phyloP scores from a whole-genome alignment of 1,139 yeast species.

The Pichia sp. region DNA sequence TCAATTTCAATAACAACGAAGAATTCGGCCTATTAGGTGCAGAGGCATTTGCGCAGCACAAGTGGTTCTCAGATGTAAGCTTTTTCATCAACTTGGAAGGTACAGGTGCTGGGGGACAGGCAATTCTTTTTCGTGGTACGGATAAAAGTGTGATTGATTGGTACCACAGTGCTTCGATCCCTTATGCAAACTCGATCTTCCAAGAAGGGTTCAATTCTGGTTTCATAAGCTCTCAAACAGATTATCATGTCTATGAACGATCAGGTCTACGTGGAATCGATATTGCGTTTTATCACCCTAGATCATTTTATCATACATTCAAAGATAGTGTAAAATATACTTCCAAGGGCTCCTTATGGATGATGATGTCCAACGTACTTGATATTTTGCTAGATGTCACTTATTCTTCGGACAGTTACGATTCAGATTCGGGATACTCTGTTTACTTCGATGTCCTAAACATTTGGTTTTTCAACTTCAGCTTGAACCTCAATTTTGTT shows the following conservation, averaged over 20 bases:
- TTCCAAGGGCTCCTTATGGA: constrained; percentile 66
- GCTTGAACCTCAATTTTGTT: constrained; percentile 44
- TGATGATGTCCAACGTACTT: constrained; percentile 69
- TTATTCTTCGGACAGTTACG: constrained; percentile 41
- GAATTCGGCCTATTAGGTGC: constrained; percentile 91
- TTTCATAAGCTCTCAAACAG: constrained; percentile 78
- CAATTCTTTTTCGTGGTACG: constrained; percentile 77
- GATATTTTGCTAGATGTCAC: constrained; percentile 48
- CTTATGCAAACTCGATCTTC: constrained; percentile 73
- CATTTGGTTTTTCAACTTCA: constrained; percentile 46
- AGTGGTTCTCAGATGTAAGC: constrained; percentile 61
- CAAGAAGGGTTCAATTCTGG: constrained; percentile 79
- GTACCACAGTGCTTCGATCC: constrained; percentile 43
- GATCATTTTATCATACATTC: constrained; percentile 77
- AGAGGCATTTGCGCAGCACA: constrained; percentile 64
- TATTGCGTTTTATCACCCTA: constrained; percentile 67
- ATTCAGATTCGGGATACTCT: constrained; percentile 5
- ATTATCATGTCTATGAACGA: constrained; percentile 65
- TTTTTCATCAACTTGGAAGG: constrained; percentile 86
- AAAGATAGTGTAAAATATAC: constrained; percentile 67
- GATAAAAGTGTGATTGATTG: constrained; percentile 69
- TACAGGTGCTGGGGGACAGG: constrained; percentile 87
- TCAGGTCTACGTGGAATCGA: constrained; percentile 81
- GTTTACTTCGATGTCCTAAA: constrained; percentile 63
- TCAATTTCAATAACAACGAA: constrained; percentile 86